Evolutionary conservation across 2,329 filamentous ascomycete genomes (phyloP), one percentile per base, ranked within the genome.

Genomic region (Hysterium pulicare): DNA sequence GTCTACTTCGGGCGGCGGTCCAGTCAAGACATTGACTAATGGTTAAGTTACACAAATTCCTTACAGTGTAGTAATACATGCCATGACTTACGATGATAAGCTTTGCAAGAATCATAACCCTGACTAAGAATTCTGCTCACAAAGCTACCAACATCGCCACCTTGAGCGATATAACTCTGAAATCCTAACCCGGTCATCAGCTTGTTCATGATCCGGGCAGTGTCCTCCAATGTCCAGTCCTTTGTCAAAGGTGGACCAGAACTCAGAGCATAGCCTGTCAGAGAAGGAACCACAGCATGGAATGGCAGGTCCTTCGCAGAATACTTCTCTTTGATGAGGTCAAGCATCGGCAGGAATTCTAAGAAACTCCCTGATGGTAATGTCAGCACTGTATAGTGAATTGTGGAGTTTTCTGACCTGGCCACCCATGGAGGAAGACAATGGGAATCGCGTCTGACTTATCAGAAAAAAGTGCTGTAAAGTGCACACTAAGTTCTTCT

Each of bases 171-270:
- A 45, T 82, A 83, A 2, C 73, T 75, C 1, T 55, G 45, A 44
- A 82, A 80, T 0, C 79, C 79, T 0, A 83, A 68, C 0, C 69
- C 68, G 3, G 71, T 43, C 76, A 83, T 80, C 13, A 83, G 51
- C 22, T 70, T 62, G 57, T 82, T 65, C 39, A 81, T 62, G n/a
- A 77, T 57, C 1, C 63, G 55, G 0, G 74, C 67, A 21, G 60
- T 66, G 35, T 73, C 69, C 1, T 61, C 40, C 2, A 67, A 41
- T 0, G 50, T 58, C 49, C 71, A 78, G 42, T 79, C 59, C 16
- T 62, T 66, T 33, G 75, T 69, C 6, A 67, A 33, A 0, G 78
- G 73, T 1, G 71, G 70, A 0, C 68, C 60, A 1, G 68, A 67
- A 2, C 74, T 77, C 40, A 77, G 73, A 0, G 71, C 69, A 49